Base-by-base conservation (phyloP, 1,139 yeast genomes). In the Scheffersomyces illinoinensis region DNA sequence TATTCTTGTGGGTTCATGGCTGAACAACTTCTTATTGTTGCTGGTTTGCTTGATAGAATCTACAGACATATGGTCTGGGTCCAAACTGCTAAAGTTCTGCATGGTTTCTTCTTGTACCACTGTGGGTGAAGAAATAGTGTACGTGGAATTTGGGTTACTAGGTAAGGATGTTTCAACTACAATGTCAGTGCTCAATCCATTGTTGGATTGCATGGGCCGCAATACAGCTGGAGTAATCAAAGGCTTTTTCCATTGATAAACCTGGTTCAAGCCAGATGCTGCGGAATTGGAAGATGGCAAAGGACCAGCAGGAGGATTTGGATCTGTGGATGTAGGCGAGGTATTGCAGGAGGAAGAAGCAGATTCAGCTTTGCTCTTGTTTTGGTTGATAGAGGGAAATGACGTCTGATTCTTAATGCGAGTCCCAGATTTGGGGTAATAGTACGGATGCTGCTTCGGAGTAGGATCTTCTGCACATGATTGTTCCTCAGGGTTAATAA, bases 161-260 rank as follows among this genome's bases (percentile, higher is more conserved):
- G 51, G 26, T 6, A 48, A 48, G n/a, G 26, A 20, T 24, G 24
- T 17, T 20, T 48, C 51, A 17, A 20, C 24, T 3, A 14, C 26
- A 17, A 18, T 8, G 24, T 48, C 51, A 14, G 51, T 14, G 24
- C 17, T 24, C 51, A 48, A 48, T 4, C 26, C 24, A 10, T 21
- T 20, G 51, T 48, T 48, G 26, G 51, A 61, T 24, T 53, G 58
- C n/a, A 60, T 64, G 7, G 82, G 83, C 50, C 84, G 68, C 52
- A 80, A 69, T 17, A 79, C 84, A 2, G 84, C 84, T 2, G 84
- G 84, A 7, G 74, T 68, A 61, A 76, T 68, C 57, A 80, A 60
- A 10, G 84, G 84, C 61, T 78, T 76, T 62, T 78, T 79, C 57
- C 71, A 65, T 59, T 72, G 73, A 61, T 78, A 78, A 46, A 78